phyloP scores from a whole-genome alignment of 208 protist genomes.

The Porcisia deanei region DNA sequence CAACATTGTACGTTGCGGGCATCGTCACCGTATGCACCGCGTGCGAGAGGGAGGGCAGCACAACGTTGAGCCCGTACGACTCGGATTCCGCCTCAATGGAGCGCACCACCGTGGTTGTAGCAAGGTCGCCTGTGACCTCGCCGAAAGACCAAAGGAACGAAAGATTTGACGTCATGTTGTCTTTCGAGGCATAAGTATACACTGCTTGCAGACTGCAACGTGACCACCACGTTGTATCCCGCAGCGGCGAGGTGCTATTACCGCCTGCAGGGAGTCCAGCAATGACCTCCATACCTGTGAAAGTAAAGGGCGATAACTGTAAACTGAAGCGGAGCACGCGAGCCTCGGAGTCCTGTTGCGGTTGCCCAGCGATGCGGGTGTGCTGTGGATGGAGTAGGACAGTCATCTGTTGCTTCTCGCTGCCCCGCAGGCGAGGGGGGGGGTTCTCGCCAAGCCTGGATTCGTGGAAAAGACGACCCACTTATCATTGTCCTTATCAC shows the following conservation, averaged over 20 bases:
- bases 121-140: constrained; percentile 32
- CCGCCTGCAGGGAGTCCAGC: not conserved
- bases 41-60: constrained; percentile 33
- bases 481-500: not conserved
- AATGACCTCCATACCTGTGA: not conserved
- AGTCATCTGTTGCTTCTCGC: not conserved
- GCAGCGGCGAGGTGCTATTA: not conserved
- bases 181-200: constrained; percentile 21
- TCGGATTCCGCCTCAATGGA: constrained; percentile 26
- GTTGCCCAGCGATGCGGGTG: constrained; percentile 15
- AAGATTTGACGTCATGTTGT: constrained; percentile 28
- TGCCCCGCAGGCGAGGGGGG: too few relatives aligned
- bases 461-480: too few relatives aligned
- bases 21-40: constrained; percentile 26
- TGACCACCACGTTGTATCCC: constrained; percentile 9
- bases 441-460: too few relatives aligned
- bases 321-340: constrained; percentile 21
- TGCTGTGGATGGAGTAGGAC: constrained; percentile 17
- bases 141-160: constrained; percentile 38
- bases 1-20: constrained; percentile 15
- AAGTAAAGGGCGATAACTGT: constrained; percentile 15
- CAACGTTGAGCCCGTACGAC: constrained; percentile 30
- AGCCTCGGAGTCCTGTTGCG: constrained; percentile 35
- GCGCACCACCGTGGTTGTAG: constrained; percentile 24
- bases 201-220: constrained; percentile 1